A percentile compares a stretch with the other conserved stretches of the same genome.
phyloP scores from a whole-genome alignment of 2,329 filamentous ascomycete species.

The Diatrype stigma region DNA sequence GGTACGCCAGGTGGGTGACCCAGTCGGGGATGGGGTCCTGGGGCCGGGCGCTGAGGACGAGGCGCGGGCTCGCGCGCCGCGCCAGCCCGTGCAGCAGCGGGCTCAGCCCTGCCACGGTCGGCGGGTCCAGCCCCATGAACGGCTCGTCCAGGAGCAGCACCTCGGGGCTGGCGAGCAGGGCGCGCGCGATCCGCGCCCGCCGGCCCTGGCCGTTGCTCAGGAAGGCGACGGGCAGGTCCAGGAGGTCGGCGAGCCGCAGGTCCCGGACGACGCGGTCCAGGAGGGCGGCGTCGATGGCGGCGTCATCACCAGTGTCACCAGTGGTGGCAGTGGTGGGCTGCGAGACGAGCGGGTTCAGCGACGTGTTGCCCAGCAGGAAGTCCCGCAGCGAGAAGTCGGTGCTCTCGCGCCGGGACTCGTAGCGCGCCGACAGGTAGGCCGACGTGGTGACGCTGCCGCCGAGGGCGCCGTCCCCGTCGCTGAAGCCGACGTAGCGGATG shows the following conservation, averaged over 20 bases:
- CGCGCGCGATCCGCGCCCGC: conserved; percentile 81
- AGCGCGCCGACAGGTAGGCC: conserved; percentile 82
- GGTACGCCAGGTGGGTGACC: conserved; percentile 78
- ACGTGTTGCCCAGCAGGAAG: conserved; percentile 77
- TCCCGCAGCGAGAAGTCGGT: conserved; percentile 82
- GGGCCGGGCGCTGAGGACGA: conserved; percentile 74
- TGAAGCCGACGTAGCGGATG: conserved; percentile 88
- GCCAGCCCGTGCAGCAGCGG: conserved; percentile 66
- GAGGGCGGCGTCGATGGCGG: conserved; percentile 42
- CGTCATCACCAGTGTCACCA: conserved; percentile 46
- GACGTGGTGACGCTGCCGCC: conserved; percentile 51
- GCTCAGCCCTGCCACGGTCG: conserved; percentile 69
- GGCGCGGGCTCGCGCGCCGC: conserved; percentile 59
- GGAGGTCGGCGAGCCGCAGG: conserved; percentile 62
- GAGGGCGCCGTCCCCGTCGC: conserved; percentile 51
- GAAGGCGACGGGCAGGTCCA: conserved; percentile 81
- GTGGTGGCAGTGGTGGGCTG: conserved; percentile 27
- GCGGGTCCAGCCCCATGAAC: conserved; percentile 93
- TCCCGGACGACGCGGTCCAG: conserved; percentile 64
- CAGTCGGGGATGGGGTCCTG: conserved; percentile 86
- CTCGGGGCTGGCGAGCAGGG: conserved; percentile 73
- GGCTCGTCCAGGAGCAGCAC: conserved; percentile 86
- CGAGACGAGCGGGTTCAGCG: conserved; percentile 70
- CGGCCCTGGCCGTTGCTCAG: conserved; percentile 92
- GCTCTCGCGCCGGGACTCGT: conserved; percentile 80